Percentiles rank a stretch among this genome's conserved stretches.
Evolutionary conservation across 73 alveolate genomes (phyloP).

Genomic region (Paramecium biaurelia): DNA sequence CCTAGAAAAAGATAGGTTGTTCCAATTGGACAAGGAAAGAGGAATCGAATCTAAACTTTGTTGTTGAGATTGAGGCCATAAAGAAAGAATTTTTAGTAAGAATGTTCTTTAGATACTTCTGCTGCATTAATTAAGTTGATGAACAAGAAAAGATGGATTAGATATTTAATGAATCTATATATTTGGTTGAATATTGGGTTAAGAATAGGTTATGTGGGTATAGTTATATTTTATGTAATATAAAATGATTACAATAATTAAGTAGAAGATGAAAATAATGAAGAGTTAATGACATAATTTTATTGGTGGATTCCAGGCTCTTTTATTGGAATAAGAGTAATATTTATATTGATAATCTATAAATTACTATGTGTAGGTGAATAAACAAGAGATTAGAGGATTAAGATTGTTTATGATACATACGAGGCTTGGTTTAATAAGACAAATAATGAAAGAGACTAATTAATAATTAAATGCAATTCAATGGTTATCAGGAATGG

Average conservation of each 20-base stretch:
- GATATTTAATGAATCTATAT: conserved; percentile 29
- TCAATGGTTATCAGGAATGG: not conserved
- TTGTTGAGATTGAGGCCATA: not conserved
- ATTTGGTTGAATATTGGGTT: not conserved
- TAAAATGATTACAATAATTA: not conserved
- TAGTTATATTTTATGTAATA: not conserved
- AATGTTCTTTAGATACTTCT: conserved; percentile 31
- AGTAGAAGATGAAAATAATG: not conserved
- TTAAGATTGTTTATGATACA: conserved; percentile 30
- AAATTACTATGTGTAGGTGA: not conserved
- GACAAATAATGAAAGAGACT: not conserved
- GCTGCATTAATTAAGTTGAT: conserved; percentile 32
- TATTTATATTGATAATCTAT: not conserved
- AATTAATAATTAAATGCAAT: not conserved
- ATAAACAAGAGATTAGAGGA: not conserved
- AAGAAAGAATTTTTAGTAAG: not conserved
- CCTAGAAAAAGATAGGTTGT: not conserved
- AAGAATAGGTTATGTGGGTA: not conserved
- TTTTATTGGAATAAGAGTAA: not conserved
- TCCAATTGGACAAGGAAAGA: not conserved
- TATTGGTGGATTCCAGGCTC: conserved; percentile 3
- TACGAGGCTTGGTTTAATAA: not conserved
- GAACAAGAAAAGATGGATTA: not conserved
- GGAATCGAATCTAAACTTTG: not conserved
- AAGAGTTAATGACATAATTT: not conserved